Base-by-base conservation (phyloP, 1,284 basidiomycete species). In the Peniophora sp. region DNA sequence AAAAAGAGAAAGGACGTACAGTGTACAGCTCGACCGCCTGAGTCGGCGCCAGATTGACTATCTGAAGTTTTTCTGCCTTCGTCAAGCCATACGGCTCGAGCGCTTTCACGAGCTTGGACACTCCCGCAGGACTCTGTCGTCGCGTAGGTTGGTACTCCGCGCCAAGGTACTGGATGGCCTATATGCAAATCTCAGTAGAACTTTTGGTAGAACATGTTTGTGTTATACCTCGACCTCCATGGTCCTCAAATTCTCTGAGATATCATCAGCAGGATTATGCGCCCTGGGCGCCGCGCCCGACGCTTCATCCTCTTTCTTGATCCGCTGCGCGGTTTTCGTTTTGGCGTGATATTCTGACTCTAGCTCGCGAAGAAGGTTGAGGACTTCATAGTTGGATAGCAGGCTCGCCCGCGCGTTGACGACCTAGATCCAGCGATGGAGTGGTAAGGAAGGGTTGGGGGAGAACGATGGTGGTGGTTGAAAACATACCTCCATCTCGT, bases 11-110 rank as follows among this genome's bases (percentile, higher is more conserved):
- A 24, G 35, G 8, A 79, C 89, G 52, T 59, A 95, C 92, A 46
- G 92, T 86, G 59, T 97, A 95, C 20, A 97, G 80, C 63, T 94
- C 92, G 25, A 97, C 91, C 0, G 85, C 71, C 47, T 83, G 78
- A 3, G 77, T 82, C 1, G 94, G 95, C 0, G 87, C 87, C 14
- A 96, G 76, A 63, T 97, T 97, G 46, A 92, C 83, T 34, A 96
- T 78, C 63, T 96, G 92, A 3, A 97, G 74, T 59, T 94, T 91
- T 72, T 97, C 94, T 3, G 87, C 82, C 61, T 95, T 96, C 0
- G 92, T 95, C 54, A 97, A 71, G 9, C 79, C 77, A 54, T 83
- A 89, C 43, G 79, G 70, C 12, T 79, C 77, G 11, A 97, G 78
- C 35, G 70, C 70, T 54, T 81, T 78, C 12, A 88, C 79, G 14